A percentile compares a stretch with the other conserved stretches of the same genome.
These are phyloP conservation scores for Termitomyces sp. DNA, from an alignment of 768 basidiomycete genomes.

Conservation along the genomic window DNA sequence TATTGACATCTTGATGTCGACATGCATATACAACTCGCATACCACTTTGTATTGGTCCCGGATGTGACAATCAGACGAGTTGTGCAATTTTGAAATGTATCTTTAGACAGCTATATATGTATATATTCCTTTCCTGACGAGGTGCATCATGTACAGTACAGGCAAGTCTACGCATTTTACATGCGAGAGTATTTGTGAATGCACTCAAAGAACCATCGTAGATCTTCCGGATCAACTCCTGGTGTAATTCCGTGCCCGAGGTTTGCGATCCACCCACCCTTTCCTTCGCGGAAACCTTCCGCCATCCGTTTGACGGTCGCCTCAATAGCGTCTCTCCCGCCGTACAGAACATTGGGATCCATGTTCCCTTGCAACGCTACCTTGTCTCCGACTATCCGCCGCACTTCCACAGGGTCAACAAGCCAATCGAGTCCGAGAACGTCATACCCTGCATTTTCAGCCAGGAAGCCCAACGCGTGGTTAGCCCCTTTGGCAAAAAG, in stretches of 20 bases:
- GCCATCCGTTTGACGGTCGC: constrained; percentile 80
- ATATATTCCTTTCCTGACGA: background rate
- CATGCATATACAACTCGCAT: constrained; percentile 13
- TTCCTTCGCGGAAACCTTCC: constrained; percentile 62
- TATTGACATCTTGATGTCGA: constrained; percentile 15
- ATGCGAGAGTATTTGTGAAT: constrained; percentile 71
- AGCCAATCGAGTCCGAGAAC: constrained; percentile 92
- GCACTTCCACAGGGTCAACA: constrained; percentile 72
- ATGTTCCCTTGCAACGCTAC: constrained; percentile 89
- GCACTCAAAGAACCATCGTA: constrained; percentile 89
- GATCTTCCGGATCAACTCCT: constrained; percentile 89
- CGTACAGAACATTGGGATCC: constrained; percentile 86
- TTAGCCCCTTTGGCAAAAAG: constrained; percentile 96
- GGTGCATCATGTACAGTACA: background rate
- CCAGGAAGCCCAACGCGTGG: constrained; percentile 56
- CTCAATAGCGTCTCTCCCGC: constrained; percentile 84
- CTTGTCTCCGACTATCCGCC: constrained; percentile 53
- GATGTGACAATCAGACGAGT: background rate
- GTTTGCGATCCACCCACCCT: constrained; percentile 93
- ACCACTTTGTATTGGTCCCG: constrained; percentile 14
- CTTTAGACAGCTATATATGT: background rate
- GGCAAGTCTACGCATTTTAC: background rate
- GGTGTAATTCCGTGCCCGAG: constrained; percentile 98
- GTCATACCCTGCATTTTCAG: constrained; percentile 73
- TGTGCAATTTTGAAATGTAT: background rate